A percentile compares a stretch with the other conserved stretches of the same genome.
These are phyloP conservation scores for Ustilago lituana DNA, from an alignment of 1,284 basidiomycete species.

Conservation along the genomic window DNA sequence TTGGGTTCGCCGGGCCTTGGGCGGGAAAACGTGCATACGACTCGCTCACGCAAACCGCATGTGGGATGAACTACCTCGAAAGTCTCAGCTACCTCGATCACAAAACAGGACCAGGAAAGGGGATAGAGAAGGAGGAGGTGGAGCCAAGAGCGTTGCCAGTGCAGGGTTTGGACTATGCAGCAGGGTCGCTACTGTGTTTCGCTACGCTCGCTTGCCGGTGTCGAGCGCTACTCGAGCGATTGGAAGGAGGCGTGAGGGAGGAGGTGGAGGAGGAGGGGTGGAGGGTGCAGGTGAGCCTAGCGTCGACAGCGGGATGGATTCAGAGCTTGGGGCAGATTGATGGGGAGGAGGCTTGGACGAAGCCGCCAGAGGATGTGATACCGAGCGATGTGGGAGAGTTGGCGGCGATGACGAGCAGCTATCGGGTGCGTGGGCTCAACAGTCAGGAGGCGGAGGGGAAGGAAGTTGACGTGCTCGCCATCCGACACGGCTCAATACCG, in stretches of 20 bases:
- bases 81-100: slow-evolving; percentile 69
- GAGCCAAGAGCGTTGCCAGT: slow-evolving; percentile 71
- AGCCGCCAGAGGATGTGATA: slow-evolving; percentile 10
- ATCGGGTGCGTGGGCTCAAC: slow-evolving; percentile 13
- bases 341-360: slow-evolving; percentile 18
- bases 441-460: neutral
- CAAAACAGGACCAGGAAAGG: slow-evolving; percentile 54
- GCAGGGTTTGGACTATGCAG: slow-evolving; percentile 75
- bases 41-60: slow-evolving; percentile 76
- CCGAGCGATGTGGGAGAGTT: neutral
- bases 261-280: slow-evolving; percentile 10
- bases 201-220: slow-evolving; percentile 22
- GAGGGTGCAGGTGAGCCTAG: slow-evolving; percentile 37
- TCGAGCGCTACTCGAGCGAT: slow-evolving; percentile 10
- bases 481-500: slow-evolving; percentile 13
- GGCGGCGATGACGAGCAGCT: slow-evolving; percentile 6
- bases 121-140: slow-evolving; percentile 57
- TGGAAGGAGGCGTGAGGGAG: neutral
- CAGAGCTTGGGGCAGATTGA: slow-evolving; percentile 19
- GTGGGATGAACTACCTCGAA: slow-evolving; percentile 75
- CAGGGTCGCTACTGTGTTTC: slow-evolving; percentile 73
- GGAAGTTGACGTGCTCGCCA: slow-evolving; percentile 14
- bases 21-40: slow-evolving; percentile 74
- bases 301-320: slow-evolving; percentile 32
- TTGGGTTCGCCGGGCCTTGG: slow-evolving; percentile 75